phyloP scores from a whole-genome alignment of 306 rosid genomes.

The Medicago lupulina region DNA sequence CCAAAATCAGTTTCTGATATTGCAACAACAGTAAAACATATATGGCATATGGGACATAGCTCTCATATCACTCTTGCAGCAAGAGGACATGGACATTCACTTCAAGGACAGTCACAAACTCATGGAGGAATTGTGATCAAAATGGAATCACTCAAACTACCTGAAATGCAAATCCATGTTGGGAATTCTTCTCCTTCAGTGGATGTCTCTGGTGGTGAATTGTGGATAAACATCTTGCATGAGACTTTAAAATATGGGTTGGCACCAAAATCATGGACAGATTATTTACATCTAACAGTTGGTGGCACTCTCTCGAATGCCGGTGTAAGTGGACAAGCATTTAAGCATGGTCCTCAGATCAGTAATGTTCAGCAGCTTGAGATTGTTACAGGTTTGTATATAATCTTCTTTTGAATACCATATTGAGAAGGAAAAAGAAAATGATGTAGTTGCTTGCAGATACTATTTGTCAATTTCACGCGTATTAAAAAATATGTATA shows the following conservation, averaged over 20 bases:
- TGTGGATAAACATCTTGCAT: conserved; percentile 91
- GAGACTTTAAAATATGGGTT: conserved; percentile 81
- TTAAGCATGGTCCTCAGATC: conserved; percentile 94
- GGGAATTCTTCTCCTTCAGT: conserved; percentile 61
- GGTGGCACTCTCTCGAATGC: conserved; percentile 98
- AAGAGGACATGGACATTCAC: conserved; percentile 98
- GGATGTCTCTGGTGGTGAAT: conserved; percentile 86
- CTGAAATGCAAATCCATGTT: conserved; percentile 59
- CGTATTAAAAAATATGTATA: too few species aligned
- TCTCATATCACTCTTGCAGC: conserved; percentile 88
- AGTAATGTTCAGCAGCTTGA: conserved; percentile 91
- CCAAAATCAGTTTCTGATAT: conserved; percentile 86
- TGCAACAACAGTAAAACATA: conserved; percentile 64
- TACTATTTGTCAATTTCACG: too few species aligned
- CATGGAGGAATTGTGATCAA: conserved; percentile 79
- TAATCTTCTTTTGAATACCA: conserved; percentile 15
- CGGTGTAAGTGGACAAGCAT: conserved; percentile 96
- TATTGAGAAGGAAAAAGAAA: neutral
- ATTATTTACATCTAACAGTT: conserved; percentile 86
- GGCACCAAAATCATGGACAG: conserved; percentile 98
- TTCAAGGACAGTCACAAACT: conserved; percentile 89
- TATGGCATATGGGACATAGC: conserved; percentile 79
- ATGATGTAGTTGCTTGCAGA: neutral
- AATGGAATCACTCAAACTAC: conserved; percentile 76
- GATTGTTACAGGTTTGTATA: conserved; percentile 87